phyloP scores from a whole-genome alignment of 2,329 filamentous ascomycete genomes.

The Pyrenophora teres region DNA sequence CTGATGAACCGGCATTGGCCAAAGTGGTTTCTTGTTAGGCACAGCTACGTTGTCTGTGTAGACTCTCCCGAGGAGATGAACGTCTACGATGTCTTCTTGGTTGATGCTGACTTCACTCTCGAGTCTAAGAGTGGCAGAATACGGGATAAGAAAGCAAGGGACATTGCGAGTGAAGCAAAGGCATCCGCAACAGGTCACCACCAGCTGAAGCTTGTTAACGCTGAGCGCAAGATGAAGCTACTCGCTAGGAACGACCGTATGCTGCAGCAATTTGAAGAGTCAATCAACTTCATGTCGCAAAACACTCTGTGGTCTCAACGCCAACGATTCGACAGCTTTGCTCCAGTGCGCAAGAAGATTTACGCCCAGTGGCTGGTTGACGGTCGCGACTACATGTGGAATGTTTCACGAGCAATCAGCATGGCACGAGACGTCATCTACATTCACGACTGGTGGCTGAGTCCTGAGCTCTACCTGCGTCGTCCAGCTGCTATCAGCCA shows the following conservation, averaged over 20 bases:
- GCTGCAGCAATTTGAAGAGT: slow-evolving; percentile 90
- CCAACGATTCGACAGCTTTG: slow-evolving; percentile 92
- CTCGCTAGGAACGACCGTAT: slow-evolving; percentile 89
- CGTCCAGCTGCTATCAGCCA: slow-evolving; percentile 94
- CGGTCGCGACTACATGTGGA: slow-evolving; percentile 99
- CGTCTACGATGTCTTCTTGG: slow-evolving; percentile 97
- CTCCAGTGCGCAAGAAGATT: slow-evolving; percentile 81
- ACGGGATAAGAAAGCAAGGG: slow-evolving; percentile 60
- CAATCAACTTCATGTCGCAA: slow-evolving; percentile 81
- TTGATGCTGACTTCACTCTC: slow-evolving; percentile 84
- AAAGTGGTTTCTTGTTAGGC: slow-evolving; percentile 97
- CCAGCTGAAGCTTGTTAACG: slow-evolving; percentile 83
- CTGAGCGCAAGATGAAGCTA: slow-evolving; percentile 88
- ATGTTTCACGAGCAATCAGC: slow-evolving; percentile 92
- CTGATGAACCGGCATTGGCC: slow-evolving; percentile 82
- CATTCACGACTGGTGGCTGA: slow-evolving; percentile 99
- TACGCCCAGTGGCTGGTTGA: slow-evolving; percentile 97
- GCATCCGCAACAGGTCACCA: slow-evolving; percentile 74
- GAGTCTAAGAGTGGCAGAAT: slow-evolving; percentile 67
- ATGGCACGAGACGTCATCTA: slow-evolving; percentile 98
- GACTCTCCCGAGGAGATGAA: slow-evolving; percentile 98
- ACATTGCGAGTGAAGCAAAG: slow-evolving; percentile 69
- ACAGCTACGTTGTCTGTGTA: slow-evolving; percentile 98
- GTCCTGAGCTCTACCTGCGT: slow-evolving; percentile 92
- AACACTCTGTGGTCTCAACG: slow-evolving; percentile 81